These are phyloP conservation scores for Magnaporthiopsis rhizophila DNA, from an alignment of 2,329 filamentous ascomycete species.

Conservation along the genomic window DNA sequence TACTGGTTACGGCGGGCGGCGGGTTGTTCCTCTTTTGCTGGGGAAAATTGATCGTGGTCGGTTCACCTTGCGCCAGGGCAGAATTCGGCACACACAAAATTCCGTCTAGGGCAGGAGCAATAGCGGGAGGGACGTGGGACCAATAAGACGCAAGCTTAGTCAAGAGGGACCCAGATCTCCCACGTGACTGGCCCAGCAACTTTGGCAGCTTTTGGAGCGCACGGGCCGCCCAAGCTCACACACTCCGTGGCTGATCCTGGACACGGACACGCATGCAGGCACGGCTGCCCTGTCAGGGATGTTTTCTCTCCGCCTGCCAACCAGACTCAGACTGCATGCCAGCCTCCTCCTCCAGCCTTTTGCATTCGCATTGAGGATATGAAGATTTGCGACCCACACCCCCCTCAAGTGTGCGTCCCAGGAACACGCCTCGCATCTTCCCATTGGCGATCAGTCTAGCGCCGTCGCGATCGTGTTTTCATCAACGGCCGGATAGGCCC, in stretches of 20 bases:
- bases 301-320: neutral
- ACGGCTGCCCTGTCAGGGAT: neutral
- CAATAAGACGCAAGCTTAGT: neutral
- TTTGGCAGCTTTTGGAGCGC: neutral
- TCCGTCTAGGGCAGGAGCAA: neutral
- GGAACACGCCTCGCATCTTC: neutral
- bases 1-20: neutral
- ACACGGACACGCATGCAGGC: neutral
- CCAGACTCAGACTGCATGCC: neutral
- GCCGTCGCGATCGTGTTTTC: neutral
- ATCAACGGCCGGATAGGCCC: neutral
- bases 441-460: neutral
- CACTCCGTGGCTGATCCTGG: neutral
- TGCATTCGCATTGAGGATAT: neutral
- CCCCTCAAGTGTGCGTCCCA: neutral
- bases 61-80: neutral
- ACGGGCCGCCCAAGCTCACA: neutral
- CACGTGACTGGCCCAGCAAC: neutral
- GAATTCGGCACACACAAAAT: neutral
- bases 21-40: neutral
- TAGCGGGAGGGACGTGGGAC: neutral
- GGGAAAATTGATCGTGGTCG: neutral
- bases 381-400: slow-evolving; percentile 3
- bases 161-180: no score
- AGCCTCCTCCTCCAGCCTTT: neutral